Percentiles rank a stretch among this genome's conserved stretches.
Conservation (phyloP, 805 yeast genomes). For the Phaffomyces antillensis region DNA sequence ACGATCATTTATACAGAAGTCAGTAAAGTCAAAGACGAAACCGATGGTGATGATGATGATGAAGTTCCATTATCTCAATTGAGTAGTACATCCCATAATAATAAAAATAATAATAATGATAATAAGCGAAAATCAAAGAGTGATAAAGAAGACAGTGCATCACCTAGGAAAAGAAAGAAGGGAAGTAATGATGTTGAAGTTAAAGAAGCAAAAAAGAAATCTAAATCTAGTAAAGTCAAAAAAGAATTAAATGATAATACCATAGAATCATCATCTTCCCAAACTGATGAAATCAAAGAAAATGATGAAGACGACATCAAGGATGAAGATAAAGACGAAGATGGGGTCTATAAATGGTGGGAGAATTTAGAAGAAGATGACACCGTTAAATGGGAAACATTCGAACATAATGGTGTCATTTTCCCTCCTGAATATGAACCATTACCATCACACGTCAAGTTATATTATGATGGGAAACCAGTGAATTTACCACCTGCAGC, state of each 20-base stretch:
- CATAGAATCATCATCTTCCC: too few species aligned
- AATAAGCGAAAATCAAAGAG: neutral
- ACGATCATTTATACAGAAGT: neutral
- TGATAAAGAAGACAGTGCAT: neutral
- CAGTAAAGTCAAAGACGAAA: constrained; percentile 6
- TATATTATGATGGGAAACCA: constrained; percentile 70
- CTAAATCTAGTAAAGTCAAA: constrained; percentile 7
- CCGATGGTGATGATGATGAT: constrained; percentile 18
- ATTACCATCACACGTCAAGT: constrained; percentile 66
- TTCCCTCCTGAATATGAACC: constrained; percentile 93
- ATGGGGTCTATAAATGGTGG: constrained; percentile 80
- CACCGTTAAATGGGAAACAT: constrained; percentile 75
- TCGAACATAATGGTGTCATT: constrained; percentile 84
- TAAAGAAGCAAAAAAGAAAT: neutral
- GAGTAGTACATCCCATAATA: neutral
- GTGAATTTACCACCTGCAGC: constrained; percentile 73
- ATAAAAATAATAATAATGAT: constrained; percentile 10
- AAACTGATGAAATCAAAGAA: neutral
- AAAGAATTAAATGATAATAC: neutral
- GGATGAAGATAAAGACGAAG: constrained; percentile 25
- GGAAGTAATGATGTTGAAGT: constrained; percentile 11
- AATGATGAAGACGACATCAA: neutral
- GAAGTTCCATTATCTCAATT: constrained; percentile 16
- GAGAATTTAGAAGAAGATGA: constrained; percentile 59
- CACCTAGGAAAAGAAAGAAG: constrained; percentile 19